Base-by-base conservation (phyloP, 1,284 basidiomycete species). In the Trichosporon ovoides region DNA sequence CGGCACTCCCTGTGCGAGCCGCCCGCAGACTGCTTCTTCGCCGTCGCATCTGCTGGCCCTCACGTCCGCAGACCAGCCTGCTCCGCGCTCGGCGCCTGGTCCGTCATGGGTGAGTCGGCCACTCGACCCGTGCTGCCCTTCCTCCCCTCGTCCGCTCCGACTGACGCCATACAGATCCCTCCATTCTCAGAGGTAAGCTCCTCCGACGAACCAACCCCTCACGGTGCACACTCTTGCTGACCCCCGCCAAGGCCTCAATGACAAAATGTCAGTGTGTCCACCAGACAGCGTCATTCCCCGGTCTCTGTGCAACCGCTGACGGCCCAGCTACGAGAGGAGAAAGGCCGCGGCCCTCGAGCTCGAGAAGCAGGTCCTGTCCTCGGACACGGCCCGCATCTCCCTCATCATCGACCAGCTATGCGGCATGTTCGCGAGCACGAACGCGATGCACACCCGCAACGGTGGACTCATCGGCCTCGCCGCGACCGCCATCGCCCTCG, bases 381-480 rank as follows among this genome's bases (percentile, higher is more conserved):
- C 22, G 7, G 93, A 97, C 75, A 82, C 87, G 50, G 83, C 85
- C 7, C 84, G 88, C 24, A 93, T 98, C 71, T 82, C 82, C 59
- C 83, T 86, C 68, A 96, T 98, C 68, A 87, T 98, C 64, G 90
- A 95, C 79, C 94, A 98, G 73, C 84, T 98, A 61, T 88, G 92
- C 64, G 90, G 90, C 31, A 90, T 95, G 85, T 93, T 95, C 79
- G 87, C 81, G 71, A 87, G 88, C 63, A 81, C 85, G 18, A 91
- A 92, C 70, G 85, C 89, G 2, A 80, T 93, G 38, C 92, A 96
- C 70, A 86, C 91, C 48, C 84, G 94, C 53, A 97, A 96, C 73
- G 96, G 96, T 38, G 95, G 74, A 16, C 82, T 98, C 55, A 98
- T 98, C 70, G 96, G 96, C 14, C 84, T 99, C 0, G 96, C 96